phyloP scores from a whole-genome alignment of 1,284 basidiomycete genomes.

The Trichosporon faecale region DNA sequence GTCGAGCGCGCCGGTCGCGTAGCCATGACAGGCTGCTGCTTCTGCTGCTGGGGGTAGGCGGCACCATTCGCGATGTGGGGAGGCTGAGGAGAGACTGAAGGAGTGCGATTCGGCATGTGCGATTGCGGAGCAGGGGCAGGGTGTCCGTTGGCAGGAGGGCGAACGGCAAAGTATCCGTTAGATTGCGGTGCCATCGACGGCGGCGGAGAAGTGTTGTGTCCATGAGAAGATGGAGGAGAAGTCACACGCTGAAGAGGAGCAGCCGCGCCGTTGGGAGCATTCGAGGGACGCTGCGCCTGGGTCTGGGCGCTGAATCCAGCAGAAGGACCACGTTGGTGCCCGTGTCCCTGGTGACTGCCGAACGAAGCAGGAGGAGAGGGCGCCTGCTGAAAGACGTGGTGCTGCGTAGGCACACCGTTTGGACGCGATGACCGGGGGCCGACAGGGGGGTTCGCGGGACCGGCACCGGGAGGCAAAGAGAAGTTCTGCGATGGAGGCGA shows the following conservation, averaged over 20 bases:
- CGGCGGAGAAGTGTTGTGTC: background rate
- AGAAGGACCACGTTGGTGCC: background rate
- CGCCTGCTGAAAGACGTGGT: constrained; percentile 8
- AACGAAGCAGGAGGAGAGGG: background rate
- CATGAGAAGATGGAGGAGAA: constrained; percentile 17
- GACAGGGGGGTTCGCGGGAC: background rate
- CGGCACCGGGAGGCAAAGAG: background rate
- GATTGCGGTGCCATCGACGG: background rate
- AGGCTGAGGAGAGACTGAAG: background rate
- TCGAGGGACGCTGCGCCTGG: constrained; percentile 2
- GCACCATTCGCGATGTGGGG: background rate
- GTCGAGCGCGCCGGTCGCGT: background rate
- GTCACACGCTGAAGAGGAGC: constrained; percentile 8
- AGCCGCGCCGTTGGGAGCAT: background rate
- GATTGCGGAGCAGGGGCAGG: background rate
- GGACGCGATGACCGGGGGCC: background rate
- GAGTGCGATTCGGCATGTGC: background rate
- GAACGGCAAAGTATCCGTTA: background rate
- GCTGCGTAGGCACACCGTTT: constrained; percentile 1
- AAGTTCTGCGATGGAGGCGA: background rate
- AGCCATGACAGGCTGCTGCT: background rate
- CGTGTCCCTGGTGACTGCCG: background rate
- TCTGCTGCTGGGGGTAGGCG: background rate
- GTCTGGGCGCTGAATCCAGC: background rate
- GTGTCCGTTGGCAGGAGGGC: background rate